phyloP scores from a whole-genome alignment of 2,329 filamentous ascomycete genomes.

The Penicillium brevicompactum region DNA sequence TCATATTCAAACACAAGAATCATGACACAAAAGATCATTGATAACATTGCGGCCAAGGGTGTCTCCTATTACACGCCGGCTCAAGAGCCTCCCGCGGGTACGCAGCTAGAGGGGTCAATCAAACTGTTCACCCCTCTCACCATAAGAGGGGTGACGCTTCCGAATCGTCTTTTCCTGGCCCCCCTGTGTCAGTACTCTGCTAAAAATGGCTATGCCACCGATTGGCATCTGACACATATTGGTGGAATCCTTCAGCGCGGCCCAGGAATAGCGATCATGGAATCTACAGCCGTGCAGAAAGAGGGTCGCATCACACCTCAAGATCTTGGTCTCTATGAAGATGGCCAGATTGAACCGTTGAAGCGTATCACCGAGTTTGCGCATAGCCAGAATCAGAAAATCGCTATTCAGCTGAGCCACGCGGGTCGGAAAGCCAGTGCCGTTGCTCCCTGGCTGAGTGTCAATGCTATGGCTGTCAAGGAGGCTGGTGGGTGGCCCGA shows the following conservation, averaged over 20 bases:
- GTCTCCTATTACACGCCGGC: constrained; percentile 7
- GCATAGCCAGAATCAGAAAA: constrained; percentile 29
- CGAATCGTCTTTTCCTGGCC: constrained; percentile 58
- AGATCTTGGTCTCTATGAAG: constrained; percentile 36
- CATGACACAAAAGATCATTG: background rate
- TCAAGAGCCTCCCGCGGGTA: constrained; percentile 19
- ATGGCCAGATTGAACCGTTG: constrained; percentile 36
- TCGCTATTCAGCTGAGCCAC: constrained; percentile 36
- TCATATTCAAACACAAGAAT: background rate
- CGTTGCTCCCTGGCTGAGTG: constrained; percentile 4
- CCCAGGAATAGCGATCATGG: constrained; percentile 11
- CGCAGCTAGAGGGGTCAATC: constrained; percentile 6
- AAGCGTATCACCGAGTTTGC: constrained; percentile 34
- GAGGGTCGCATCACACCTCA: constrained; percentile 42
- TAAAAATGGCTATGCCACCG: constrained; percentile 45
- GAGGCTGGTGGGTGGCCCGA: constrained; percentile 19
- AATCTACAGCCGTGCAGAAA: constrained; percentile 28
- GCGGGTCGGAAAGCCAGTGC: constrained; percentile 23
- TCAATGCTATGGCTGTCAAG: constrained; percentile 4
- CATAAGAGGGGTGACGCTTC: constrained; percentile 56
- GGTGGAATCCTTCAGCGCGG: constrained; percentile 17
- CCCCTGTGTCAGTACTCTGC: constrained; percentile 62
- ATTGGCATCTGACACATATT: constrained; percentile 48
- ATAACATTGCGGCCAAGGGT: constrained; percentile 4
- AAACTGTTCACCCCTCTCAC: constrained; percentile 47